phyloP scores from a whole-genome alignment of 306 rosid species.

The Morella rubra region DNA sequence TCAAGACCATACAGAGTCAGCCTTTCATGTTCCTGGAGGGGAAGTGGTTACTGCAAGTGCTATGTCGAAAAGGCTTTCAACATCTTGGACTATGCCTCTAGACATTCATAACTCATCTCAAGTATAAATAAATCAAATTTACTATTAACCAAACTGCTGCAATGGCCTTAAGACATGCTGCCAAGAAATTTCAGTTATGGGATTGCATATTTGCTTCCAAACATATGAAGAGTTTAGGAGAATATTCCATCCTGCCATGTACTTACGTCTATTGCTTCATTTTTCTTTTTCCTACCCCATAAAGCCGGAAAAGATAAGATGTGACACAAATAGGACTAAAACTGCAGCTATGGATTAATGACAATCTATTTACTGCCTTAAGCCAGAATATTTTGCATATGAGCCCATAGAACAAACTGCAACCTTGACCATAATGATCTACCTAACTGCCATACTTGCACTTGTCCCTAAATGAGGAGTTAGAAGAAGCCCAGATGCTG shows the following conservation, averaged over 20 bases:
- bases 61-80: background rate
- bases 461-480: background rate
- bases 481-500: background rate
- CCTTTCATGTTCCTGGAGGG: background rate
- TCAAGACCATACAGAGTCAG: background rate
- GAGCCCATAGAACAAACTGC: background rate
- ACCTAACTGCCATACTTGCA: too few relatives aligned
- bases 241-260: background rate
- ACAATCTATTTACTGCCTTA: background rate
- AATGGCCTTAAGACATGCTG: background rate
- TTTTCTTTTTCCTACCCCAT: background rate
- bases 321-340: background rate
- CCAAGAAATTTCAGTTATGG: background rate
- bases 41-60: background rate
- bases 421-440: too few relatives aligned
- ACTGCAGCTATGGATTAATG: background rate
- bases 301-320: background rate
- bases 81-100: background rate
- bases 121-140: background rate
- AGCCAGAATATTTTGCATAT: background rate
- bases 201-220: background rate
- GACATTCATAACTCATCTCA: background rate
- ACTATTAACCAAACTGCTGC: background rate
- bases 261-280: background rate
- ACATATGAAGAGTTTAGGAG: background rate